These are phyloP conservation scores for Tetrahymena elliotti DNA, from an alignment of 73 alveolate genomes.

Conservation along the genomic window DNA sequence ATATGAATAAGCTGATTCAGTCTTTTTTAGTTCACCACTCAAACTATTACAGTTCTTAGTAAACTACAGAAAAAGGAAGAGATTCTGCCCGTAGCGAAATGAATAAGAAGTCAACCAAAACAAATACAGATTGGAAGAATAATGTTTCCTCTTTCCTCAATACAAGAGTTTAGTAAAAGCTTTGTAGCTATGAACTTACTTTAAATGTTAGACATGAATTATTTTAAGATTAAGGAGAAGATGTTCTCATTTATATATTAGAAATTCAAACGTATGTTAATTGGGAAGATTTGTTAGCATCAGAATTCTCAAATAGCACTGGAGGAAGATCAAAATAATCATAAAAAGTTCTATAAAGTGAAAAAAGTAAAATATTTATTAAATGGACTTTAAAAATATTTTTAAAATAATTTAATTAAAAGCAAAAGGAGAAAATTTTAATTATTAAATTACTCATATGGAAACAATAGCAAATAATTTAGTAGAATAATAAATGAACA, in stretches of 20 bases:
- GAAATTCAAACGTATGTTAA: not conserved
- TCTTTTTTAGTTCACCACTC: not conserved
- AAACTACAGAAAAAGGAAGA: not conserved
- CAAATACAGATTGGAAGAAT: not conserved
- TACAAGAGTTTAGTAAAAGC: not conserved
- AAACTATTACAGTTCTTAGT: not conserved
- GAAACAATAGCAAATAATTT: not conserved
- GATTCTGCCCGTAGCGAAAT: not conserved
- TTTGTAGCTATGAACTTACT: not conserved
- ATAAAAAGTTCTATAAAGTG: not conserved
- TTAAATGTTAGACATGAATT: not conserved
- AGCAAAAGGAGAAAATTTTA: not conserved
- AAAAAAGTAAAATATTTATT: not conserved
- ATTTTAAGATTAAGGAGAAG: not conserved
- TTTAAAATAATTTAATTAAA: no score
- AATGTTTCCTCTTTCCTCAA: not conserved
- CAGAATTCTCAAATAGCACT: not conserved
- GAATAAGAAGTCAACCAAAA: not conserved
- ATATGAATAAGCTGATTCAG: not conserved
- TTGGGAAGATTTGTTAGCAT: not conserved
- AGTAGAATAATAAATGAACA: not conserved
- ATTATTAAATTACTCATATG: not conserved
- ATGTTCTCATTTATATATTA: not conserved
- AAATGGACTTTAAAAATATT: not conserved
- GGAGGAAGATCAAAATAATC: not conserved